These are phyloP conservation scores for Nannizziopsis arthrosporioides DNA, from an alignment of 2,329 filamentous ascomycete genomes.

Conservation along the genomic window DNA sequence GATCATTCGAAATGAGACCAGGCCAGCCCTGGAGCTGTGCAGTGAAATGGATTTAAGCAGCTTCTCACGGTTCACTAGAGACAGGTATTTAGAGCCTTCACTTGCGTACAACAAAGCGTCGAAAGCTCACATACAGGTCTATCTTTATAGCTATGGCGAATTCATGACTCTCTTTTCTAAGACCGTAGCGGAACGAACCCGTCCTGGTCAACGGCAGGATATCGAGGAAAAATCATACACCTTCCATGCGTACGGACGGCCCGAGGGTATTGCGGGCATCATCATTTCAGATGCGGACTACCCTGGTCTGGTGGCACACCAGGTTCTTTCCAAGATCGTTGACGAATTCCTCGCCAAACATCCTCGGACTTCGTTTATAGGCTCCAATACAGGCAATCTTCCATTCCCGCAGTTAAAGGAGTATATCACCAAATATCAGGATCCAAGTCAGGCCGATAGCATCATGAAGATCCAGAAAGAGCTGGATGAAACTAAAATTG, in stretches of 20 bases:
- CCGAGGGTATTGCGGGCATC: constrained; percentile 62
- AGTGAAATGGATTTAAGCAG: constrained; percentile 64
- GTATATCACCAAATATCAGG: constrained; percentile 69
- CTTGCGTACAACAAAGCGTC: background rate
- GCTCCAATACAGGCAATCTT: constrained; percentile 39
- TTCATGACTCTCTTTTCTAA: constrained; percentile 80
- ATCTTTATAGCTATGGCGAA: constrained; percentile 41
- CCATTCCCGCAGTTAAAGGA: constrained; percentile 68
- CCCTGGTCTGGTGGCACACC: constrained; percentile 35
- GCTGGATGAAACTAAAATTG: constrained; percentile 93
- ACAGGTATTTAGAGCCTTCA: constrained; percentile 41
- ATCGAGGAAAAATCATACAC: constrained; percentile 36
- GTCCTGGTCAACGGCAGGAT: constrained; percentile 63
- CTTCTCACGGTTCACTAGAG: constrained; percentile 69
- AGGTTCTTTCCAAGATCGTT: constrained; percentile 59
- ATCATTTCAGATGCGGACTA: constrained; percentile 52
- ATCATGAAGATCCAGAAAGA: constrained; percentile 95
- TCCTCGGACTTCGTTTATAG: constrained; percentile 54
- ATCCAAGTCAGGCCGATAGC: constrained; percentile 77
- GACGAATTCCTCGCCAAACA: constrained; percentile 70
- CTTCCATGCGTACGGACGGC: constrained; percentile 66
- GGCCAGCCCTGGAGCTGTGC: constrained; percentile 65
- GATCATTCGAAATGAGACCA: constrained; percentile 69
- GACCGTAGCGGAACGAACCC: constrained; percentile 75
- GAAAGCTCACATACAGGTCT: constrained; percentile 8